Base-by-base conservation (phyloP, 805 yeast species). In the Komagataella pseudopastoris region DNA sequence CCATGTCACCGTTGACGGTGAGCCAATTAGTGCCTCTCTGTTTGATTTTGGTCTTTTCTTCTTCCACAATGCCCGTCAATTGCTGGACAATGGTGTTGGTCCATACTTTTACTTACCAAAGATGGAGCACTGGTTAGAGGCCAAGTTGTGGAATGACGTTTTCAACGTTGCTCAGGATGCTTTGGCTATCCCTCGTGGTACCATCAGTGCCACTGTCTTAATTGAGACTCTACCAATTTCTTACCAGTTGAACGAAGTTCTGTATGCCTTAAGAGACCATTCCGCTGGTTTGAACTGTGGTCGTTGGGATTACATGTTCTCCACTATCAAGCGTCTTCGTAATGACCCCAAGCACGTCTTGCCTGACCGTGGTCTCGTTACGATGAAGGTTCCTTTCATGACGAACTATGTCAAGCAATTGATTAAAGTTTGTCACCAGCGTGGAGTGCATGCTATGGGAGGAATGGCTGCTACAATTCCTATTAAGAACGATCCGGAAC, bases 381-480 rank as follows among this genome's bases (percentile, higher is more conserved):
- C 88, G 16, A 85, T 85, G 95, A 71, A 78, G 44, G 84, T 86
- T 22, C 87, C 90, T 54, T 85, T 85, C 67, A 85, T 85, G 93
- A 72, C 83, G 23, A 78, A 85, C 16, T 85, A 85, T 62, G 91
- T 85, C 51, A 79, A 80, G 59, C 75, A 82, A 60, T 72, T 85
- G 65, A 87, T 85, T 58, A 75, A 81, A 64, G 78, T 80, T 47
- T 82, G 88, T 66, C 95, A 85, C 64, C 74, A 78, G 60, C 76
- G 91, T 69, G 85, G 83, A 55, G 91, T 85, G 46, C 90, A 85
- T 62, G 91, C 91, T 17, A 83, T 85, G 81, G 93, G 95, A 59
- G 95, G 95, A 59, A 85, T 85, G 95, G 91, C 93, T 56, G 91
- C 91, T 4, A 86, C 84, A 58, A 83, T 85, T 59, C 91, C 93